phyloP scores from a whole-genome alignment of 2,329 filamentous ascomycete species.

The Sphaerostilbella broomeana region DNA sequence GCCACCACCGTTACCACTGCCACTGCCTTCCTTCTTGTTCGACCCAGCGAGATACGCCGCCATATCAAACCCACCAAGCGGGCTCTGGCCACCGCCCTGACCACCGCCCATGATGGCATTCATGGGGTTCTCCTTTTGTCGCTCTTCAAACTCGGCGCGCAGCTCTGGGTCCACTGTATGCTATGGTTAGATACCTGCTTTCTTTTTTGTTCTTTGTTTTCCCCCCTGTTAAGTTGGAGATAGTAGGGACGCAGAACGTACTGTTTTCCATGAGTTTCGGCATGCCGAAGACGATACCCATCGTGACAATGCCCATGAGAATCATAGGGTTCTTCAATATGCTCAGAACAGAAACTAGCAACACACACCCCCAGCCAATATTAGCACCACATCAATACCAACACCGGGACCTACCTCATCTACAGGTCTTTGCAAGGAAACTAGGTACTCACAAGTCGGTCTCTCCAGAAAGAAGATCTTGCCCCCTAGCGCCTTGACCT shows the following conservation, averaged over 20 bases:
- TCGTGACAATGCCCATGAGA: slow-evolving; percentile 75
- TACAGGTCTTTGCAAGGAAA: too few species aligned
- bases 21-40: slow-evolving; percentile 33
- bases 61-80: slow-evolving; percentile 54
- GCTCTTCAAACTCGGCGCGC: slow-evolving; percentile 84
- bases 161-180: slow-evolving; percentile 97
- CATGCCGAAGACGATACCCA: slow-evolving; percentile 84
- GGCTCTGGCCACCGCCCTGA: slow-evolving; percentile 31
- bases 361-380: too few species aligned
- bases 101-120: slow-evolving; percentile 45
- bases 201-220: too few species aligned
- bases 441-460: slow-evolving; percentile 58
- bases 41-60: slow-evolving; percentile 57
- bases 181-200: too few species aligned
- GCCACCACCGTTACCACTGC: background rate
- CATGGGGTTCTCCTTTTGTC: slow-evolving; percentile 70
- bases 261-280: slow-evolving; percentile 94
- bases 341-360: slow-evolving; percentile 65
- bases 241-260: slow-evolving; percentile 46
- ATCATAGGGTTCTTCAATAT: slow-evolving; percentile 97
- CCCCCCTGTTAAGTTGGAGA: too few species aligned
- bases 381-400: too few species aligned
- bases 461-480: slow-evolving; percentile 76
- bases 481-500: slow-evolving; percentile 52
- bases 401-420: too few species aligned